Base-by-base conservation (phyloP, 1,284 basidiomycete genomes). In the Wallemia hederae region DNA sequence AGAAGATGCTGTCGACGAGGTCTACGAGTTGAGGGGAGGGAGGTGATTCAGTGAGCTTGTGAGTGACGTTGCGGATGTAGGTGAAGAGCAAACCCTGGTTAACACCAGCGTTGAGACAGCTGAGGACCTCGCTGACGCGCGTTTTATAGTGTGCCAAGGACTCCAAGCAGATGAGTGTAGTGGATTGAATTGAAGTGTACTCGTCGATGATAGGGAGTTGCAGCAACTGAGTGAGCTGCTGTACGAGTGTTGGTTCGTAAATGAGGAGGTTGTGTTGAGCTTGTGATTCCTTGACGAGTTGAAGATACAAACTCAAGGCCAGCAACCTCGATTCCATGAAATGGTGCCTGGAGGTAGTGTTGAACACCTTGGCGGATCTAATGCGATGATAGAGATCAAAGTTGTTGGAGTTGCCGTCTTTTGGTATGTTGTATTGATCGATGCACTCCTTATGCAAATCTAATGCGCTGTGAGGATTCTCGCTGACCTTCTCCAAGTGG, bases 61-160 rank as follows among this genome's bases (percentile, higher is more conserved):
- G 11, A n/a, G 39, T 49, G n/a, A 49, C 39, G 22, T 49, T 49
- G n/a, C 39, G 39, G 19, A 49, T 49, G 19, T 49, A 49, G 11
- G 39, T 49, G 39, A 96, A 87, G 29, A 97, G 72, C 58, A 89
- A 83, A 17, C 94, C 94, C 68, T 98, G 94, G 67, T 89, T 96
- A 63, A 97, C 88, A 59, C 89, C 89, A 22, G 89, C 91, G 67
- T 94, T 94, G 59, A 97, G 79, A 0, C 91, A 82, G 17, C 83
- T 82, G 55, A 97, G 73, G 27, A 96, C 88, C 67, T 97, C 92
- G 64, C 81, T 79, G 34, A 86, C 77, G 68, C 83, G 87, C 64
- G 74, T 75, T 62, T 87, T 79, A 69, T 94, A 92, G 64, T 87
- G 78, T 2, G 82, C 83, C 62, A 94, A 78, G 2, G 86, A 86